A percentile compares a stretch with the other conserved stretches of the same genome.
These are phyloP conservation scores for Cytidiella melzeri DNA, from an alignment of 768 basidiomycete species.

Conservation along the genomic window DNA sequence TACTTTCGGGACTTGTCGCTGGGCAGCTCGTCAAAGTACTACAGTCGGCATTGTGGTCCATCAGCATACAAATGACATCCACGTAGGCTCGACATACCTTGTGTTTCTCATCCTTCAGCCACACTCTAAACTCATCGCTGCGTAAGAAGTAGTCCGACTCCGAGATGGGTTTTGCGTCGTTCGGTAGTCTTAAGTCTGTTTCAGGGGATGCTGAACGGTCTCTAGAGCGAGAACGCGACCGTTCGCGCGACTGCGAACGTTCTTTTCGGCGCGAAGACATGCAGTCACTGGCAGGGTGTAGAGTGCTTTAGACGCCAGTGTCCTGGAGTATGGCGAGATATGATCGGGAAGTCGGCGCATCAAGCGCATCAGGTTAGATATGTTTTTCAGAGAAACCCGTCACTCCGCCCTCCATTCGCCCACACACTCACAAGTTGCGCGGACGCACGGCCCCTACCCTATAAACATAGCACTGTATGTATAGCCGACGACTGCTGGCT, in stretches of 20 bases:
- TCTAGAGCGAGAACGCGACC: slow-evolving; percentile 17
- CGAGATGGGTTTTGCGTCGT: slow-evolving; percentile 54
- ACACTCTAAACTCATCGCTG: slow-evolving; percentile 78
- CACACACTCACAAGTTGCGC: too few species aligned
- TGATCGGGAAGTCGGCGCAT: too few species aligned
- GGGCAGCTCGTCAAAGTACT: slow-evolving; percentile 86
- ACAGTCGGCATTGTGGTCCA: slow-evolving; percentile 3
- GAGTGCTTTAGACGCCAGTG: too few species aligned
- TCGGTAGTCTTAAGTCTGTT: slow-evolving; percentile 40
- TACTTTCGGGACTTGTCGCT: slow-evolving; percentile 77
- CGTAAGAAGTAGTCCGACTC: slow-evolving; percentile 89
- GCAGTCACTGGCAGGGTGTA: too few species aligned
- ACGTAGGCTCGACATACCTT: slow-evolving; percentile 38
- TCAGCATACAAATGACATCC: not conserved
- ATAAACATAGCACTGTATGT: too few species aligned
- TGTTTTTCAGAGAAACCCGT: too few species aligned
- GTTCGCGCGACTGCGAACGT: slow-evolving; percentile 19
- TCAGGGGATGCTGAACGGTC: slow-evolving; percentile 41
- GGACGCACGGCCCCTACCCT: too few species aligned
- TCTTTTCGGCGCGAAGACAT: slow-evolving; percentile 25
- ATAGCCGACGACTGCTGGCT: too few species aligned
- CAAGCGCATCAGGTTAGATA: too few species aligned
- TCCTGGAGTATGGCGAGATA: too few species aligned
- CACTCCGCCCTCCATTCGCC: too few species aligned
- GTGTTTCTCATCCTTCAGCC: slow-evolving; percentile 72